These are phyloP conservation scores for Alternaria sp. DNA, from an alignment of 2,329 filamentous ascomycete species.

Conservation along the genomic window DNA sequence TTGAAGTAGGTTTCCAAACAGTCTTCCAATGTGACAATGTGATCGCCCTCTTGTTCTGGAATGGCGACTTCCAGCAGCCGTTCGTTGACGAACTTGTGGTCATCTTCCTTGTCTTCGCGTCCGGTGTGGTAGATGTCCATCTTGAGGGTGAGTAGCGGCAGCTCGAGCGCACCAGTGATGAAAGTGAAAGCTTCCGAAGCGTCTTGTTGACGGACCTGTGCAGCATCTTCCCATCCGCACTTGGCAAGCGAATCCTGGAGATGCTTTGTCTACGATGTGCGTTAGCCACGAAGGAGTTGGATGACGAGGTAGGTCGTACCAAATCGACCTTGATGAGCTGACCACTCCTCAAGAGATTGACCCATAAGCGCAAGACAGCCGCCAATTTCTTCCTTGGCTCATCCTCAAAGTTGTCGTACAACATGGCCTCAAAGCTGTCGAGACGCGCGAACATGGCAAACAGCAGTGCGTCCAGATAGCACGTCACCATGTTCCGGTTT, in stretches of 20 bases:
- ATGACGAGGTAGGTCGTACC: constrained; percentile 55
- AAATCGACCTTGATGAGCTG: constrained; percentile 85
- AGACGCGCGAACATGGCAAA: constrained; percentile 96
- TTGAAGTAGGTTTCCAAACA: constrained; percentile 97
- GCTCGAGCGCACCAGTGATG: constrained; percentile 85
- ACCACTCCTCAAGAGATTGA: constrained; percentile 86
- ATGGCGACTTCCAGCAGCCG: constrained; percentile 88
- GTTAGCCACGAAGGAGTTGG: not conserved
- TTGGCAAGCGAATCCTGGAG: constrained; percentile 82
- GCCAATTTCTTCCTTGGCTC: constrained; percentile 74
- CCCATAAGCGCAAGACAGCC: constrained; percentile 84
- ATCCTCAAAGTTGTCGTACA: constrained; percentile 79
- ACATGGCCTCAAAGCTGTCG: constrained; percentile 89
- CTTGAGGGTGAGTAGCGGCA: constrained; percentile 87
- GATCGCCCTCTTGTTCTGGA: constrained; percentile 72
- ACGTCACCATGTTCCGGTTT: constrained; percentile 87
- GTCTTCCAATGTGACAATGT: constrained; percentile 80
- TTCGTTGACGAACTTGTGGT: constrained; percentile 95
- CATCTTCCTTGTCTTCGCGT: constrained; percentile 79
- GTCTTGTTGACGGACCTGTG: constrained; percentile 82
- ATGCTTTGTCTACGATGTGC: constrained; percentile 69
- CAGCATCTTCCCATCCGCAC: constrained; percentile 88
- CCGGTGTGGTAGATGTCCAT: constrained; percentile 95
- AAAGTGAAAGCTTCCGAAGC: constrained; percentile 95
- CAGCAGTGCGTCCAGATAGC: constrained; percentile 87